Conservation (phyloP, 768 basidiomycete species). For the Xerocomellus chrysenteron region DNA sequence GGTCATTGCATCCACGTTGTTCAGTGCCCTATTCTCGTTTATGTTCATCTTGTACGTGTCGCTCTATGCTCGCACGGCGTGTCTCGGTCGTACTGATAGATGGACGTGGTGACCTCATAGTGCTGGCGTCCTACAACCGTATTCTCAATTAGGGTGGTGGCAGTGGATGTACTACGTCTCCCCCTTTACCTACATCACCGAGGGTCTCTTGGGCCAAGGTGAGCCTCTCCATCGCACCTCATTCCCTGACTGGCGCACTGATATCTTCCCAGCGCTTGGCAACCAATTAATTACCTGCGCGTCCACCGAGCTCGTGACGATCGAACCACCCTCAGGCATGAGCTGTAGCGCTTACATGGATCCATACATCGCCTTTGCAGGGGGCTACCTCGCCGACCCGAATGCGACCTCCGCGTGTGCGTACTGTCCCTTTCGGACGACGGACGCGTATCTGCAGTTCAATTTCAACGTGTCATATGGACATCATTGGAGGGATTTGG, state of each 20-base stretch:
- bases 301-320: slow-evolving; percentile 46
- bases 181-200: slow-evolving; percentile 52
- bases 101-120: slow-evolving; percentile 20
- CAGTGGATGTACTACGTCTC: slow-evolving; percentile 43
- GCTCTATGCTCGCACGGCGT: background rate
- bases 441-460: slow-evolving; percentile 34
- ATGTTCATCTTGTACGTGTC: slow-evolving; percentile 41
- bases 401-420: slow-evolving; percentile 49
- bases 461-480: slow-evolving; percentile 3
- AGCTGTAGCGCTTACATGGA: slow-evolving; percentile 54
- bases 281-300: slow-evolving; percentile 47
- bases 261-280: slow-evolving; percentile 37
- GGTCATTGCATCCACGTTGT: slow-evolving; percentile 41
- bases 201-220: slow-evolving; percentile 38
- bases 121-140: slow-evolving; percentile 50
- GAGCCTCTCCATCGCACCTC: background rate
- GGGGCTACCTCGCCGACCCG: slow-evolving; percentile 59
- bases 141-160: slow-evolving; percentile 35
- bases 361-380: slow-evolving; percentile 46
- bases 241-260: background rate
- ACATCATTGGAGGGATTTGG: slow-evolving; percentile 11
- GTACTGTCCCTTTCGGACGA: slow-evolving; percentile 54
- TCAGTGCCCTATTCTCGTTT: slow-evolving; percentile 40
- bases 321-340: slow-evolving; percentile 53
- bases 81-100: background rate